Percentiles rank a stretch among this genome's conserved stretches.
phyloP scores from a whole-genome alignment of 805 yeast genomes.

The Saccharomycopsis sp. region DNA sequence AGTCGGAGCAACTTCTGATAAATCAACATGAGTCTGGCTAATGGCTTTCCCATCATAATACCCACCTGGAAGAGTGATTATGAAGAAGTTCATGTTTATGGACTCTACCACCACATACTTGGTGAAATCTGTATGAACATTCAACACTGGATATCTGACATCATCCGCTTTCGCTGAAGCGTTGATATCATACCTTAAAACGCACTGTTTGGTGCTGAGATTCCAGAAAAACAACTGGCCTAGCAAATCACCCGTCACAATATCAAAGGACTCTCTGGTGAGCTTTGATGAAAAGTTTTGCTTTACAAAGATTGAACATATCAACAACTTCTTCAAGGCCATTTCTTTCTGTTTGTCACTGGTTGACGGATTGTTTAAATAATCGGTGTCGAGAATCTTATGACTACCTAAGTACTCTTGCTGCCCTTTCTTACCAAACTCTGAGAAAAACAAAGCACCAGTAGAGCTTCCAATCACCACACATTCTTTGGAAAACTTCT shows the following conservation, averaged over 20 bases:
- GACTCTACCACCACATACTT: slow-evolving; percentile 12
- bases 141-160: slow-evolving; percentile 14
- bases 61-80: slow-evolving; percentile 3
- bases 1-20: too few species aligned
- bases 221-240: slow-evolving; percentile 18
- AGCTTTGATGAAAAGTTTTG: slow-evolving; percentile 3
- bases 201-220: neutral
- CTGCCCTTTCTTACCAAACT: too few species aligned
- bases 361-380: neutral
- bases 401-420: too few species aligned
- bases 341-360: neutral
- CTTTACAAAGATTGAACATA: slow-evolving; percentile 5
- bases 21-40: too few species aligned
- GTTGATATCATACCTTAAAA: slow-evolving; percentile 6
- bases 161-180: neutral
- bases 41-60: neutral
- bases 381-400: slow-evolving; percentile 6
- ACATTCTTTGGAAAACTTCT: slow-evolving; percentile 7
- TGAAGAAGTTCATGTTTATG: slow-evolving; percentile 4
- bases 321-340: slow-evolving; percentile 4
- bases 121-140: slow-evolving; percentile 12
- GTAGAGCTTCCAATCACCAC: slow-evolving; percentile 9
- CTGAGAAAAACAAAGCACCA: slow-evolving; percentile 16
- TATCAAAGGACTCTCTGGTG: slow-evolving; percentile 7
- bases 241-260: slow-evolving; percentile 16